Evolutionary conservation across 371 early-diverging fungal species (phyloP), one percentile per base, ranked within the genome.

Genomic region (Rhizopus microsporus): DNA sequence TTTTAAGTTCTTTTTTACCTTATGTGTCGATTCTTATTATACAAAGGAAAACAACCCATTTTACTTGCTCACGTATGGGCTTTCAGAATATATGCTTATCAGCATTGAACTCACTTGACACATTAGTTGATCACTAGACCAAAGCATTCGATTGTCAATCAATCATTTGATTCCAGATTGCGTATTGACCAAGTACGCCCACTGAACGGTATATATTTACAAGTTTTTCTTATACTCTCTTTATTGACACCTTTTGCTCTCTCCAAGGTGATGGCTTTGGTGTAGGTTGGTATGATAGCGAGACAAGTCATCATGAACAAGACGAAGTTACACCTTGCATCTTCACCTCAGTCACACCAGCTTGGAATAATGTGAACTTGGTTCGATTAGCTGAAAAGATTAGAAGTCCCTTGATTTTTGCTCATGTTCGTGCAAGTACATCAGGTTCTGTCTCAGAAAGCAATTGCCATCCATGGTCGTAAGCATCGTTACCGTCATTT

Each of bases 281-380:
- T 16, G 87, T 93, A 32, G 93, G 87, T 0, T 91, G 91, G 92
- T 92, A 88, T 66, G 88, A 87, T 52, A 71, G 56, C 47, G 77
- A 79, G 35, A 38, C 46, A 40, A 51, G 57, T n/a, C 56, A 71
- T 15, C 69, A 75, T 34, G 65, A 68, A 3, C 35, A 60, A 8
- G 59, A 67, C n/a, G 56, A 56, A 31, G 68, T 65, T n/a, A 74
- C 82, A 29, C 90, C 90, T 30, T 93, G 93, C 68, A 89, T 93
- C 51, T 93, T 93, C 60, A 91, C 93, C 0, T 91, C 91, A 5
- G 89, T 89, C 2, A 84, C 91, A 48, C 93, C 93, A 5, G 93
- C 93, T 29, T 93, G 93, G 93, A 91, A 87, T 75, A 93, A 93
- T 68, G 61, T 78, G 54, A 93, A 93, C 58, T 73, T 93, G 42